phyloP scores from a whole-genome alignment of 495 filamentous ascomycete genomes.

The Penicillium atrosanguineum region DNA sequence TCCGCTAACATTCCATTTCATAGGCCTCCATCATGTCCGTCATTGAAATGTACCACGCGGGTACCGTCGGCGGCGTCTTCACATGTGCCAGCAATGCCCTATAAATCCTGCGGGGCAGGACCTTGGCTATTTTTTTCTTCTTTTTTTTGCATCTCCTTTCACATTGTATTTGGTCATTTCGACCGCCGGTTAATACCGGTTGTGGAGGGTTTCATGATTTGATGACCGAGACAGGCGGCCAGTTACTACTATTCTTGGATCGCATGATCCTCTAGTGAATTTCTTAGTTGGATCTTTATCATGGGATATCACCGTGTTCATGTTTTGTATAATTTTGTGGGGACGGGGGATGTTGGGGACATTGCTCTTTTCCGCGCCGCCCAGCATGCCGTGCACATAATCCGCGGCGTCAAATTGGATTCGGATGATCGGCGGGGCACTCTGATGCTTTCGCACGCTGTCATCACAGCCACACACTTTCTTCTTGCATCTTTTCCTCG shows the following conservation, averaged over 20 bases:
- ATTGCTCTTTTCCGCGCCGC: slow-evolving; percentile 1
- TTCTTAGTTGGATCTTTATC: not conserved
- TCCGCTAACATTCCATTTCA: slow-evolving; percentile 7
- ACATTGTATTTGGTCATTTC: not conserved
- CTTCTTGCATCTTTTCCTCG: not conserved
- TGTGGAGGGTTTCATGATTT: slow-evolving; percentile 3
- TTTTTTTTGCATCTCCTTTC: not conserved
- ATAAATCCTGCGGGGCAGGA: slow-evolving; percentile 23
- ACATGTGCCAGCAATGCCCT: slow-evolving; percentile 60
- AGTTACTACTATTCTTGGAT: not conserved
- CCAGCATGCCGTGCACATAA: slow-evolving; percentile 17
- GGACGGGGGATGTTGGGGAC: not conserved
- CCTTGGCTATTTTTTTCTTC: not conserved
- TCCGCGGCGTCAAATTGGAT: slow-evolving; percentile 5
- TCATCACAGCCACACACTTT: not conserved
- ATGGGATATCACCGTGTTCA: not conserved
- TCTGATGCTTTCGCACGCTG: slow-evolving; percentile 1
- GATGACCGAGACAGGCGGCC: not conserved
- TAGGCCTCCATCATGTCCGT: slow-evolving; percentile 62
- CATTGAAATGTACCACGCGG: slow-evolving; percentile 54
- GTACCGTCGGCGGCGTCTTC: slow-evolving; percentile 57
- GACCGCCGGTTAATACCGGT: not conserved
- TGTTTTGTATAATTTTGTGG: not conserved
- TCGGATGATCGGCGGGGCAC: slow-evolving; percentile 5
- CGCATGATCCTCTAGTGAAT: not conserved